A percentile compares a stretch with the other conserved stretches of the same genome.
Conservation (phyloP, 2,329 filamentous ascomycete species). For the Parascedosporium putredinis region DNA sequence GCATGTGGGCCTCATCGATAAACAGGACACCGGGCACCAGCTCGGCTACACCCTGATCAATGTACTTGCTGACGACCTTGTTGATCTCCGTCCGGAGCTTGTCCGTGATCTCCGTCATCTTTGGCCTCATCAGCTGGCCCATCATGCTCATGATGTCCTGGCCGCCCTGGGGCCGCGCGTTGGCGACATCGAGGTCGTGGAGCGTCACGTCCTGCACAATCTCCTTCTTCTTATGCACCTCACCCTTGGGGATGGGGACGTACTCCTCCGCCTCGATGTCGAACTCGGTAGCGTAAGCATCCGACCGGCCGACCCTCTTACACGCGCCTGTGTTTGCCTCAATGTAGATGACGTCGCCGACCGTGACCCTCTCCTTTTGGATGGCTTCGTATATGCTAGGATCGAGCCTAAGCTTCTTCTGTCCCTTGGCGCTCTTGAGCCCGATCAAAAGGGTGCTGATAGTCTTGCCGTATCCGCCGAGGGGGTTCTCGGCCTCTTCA, state of each 20-base stretch:
- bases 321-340: conserved; percentile 98
- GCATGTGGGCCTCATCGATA: conserved; percentile 99
- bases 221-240: conserved; percentile 99
- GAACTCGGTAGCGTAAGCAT: conserved; percentile 97
- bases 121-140: conserved; percentile 98
- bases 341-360: conserved; percentile 98
- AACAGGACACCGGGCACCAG: conserved; percentile 96
- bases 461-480: conserved; percentile 93
- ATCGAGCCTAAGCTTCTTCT: conserved; percentile 94
- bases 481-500: conserved; percentile 94
- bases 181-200: conserved; percentile 93
- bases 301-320: conserved; percentile 90
- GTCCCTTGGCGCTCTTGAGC: conserved; percentile 88
- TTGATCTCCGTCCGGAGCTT: conserved; percentile 95
- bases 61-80: conserved; percentile 98
- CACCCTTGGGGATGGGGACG: conserved; percentile 95
- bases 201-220: conserved; percentile 97
- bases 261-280: conserved; percentile 98
- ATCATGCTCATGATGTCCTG: conserved; percentile 99
- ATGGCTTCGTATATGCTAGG: conserved; percentile 99
- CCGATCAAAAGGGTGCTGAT: conserved; percentile 93
- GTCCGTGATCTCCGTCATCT: conserved; percentile 98
- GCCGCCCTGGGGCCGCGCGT: conserved; percentile 86
- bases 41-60: conserved; percentile 95
- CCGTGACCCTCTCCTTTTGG: conserved; percentile 91